phyloP scores from a whole-genome alignment of 2,329 filamentous ascomycete genomes.

The Endothia cerciana region DNA sequence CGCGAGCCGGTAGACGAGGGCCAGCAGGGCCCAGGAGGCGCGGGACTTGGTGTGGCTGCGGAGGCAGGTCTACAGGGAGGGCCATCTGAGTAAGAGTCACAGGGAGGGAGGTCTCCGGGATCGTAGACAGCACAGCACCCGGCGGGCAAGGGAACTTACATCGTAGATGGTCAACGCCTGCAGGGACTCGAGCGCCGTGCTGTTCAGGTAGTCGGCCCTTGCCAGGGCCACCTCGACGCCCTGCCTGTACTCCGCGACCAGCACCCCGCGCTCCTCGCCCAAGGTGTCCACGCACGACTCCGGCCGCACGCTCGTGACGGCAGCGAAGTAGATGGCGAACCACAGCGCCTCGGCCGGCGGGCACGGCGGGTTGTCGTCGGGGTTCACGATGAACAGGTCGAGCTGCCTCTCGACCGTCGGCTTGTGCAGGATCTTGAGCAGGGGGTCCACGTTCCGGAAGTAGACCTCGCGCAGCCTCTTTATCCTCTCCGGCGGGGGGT shows the following conservation, averaged over 20 bases:
- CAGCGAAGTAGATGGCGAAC: conserved; percentile 49
- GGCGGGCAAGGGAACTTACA: conserved; percentile 29
- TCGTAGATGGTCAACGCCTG: conserved; percentile 49
- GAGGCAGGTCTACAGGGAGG: conserved; percentile 39
- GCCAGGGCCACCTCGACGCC: conserved; percentile 45
- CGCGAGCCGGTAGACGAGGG: conserved; percentile 47
- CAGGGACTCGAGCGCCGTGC: conserved; percentile 43
- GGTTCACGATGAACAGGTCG: conserved; percentile 34
- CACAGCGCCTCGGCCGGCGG: conserved; percentile 41
- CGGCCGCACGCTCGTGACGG: conserved; percentile 41
- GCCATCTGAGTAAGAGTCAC: no score
- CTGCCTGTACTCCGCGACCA: conserved; percentile 39
- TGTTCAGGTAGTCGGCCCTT: conserved; percentile 49
- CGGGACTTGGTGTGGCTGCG: conserved; percentile 43
- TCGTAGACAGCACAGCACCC: no score
- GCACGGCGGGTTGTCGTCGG: conserved; percentile 31
- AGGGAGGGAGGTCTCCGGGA: no score
- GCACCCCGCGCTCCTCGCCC: conserved; percentile 40
- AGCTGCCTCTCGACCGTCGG: conserved; percentile 42
- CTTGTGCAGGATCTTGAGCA: conserved; percentile 50
- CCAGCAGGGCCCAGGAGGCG: conserved; percentile 47
- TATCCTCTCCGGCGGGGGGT: conserved; percentile 45
- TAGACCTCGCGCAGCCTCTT: conserved; percentile 42
- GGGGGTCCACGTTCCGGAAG: conserved; percentile 47
- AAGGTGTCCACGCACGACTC: conserved; percentile 39